Evolutionary conservation across 257 asterid species (phyloP).

Genomic region (Nicotiana knightiana): DNA sequence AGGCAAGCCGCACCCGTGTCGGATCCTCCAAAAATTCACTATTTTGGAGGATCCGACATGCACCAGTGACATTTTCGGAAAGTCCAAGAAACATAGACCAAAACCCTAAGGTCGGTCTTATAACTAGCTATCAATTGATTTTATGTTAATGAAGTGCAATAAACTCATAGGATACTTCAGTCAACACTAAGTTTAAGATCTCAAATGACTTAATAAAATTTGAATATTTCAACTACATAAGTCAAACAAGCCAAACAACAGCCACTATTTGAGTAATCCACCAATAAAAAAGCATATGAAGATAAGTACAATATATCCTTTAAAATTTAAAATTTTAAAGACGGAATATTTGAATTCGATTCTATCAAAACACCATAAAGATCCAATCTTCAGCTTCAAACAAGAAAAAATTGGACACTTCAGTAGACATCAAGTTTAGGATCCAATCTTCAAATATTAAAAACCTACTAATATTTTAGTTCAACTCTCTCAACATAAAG

Average conservation of each 20-base stretch:
- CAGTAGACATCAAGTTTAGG: too few species aligned
- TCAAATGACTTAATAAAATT: not conserved
- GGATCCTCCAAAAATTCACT: too few species aligned
- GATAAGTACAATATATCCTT: not conserved
- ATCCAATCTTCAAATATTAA: not conserved
- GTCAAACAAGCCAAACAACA: not conserved
- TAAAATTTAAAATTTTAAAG: too few species aligned
- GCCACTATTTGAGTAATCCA: not conserved
- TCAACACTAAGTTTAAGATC: not conserved
- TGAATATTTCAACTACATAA: not conserved
- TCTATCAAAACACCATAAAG: not conserved
- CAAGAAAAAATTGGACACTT: not conserved
- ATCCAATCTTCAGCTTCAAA: not conserved
- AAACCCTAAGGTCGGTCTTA: not conserved
- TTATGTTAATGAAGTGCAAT: not conserved
- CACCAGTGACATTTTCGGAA: too few species aligned
- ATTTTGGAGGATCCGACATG: too few species aligned
- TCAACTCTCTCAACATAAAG: not conserved
- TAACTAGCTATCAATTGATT: not conserved
- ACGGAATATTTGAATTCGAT: too few species aligned
- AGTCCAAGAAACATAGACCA: too few species aligned
- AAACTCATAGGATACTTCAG: not conserved
- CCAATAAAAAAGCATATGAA: not conserved
- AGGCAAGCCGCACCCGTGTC: too few species aligned
- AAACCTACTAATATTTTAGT: not conserved